A percentile compares a stretch with the other conserved stretches of the same genome.
Evolutionary conservation across 345 rosid species (phyloP).

Genomic region (Syzygium aromaticum): DNA sequence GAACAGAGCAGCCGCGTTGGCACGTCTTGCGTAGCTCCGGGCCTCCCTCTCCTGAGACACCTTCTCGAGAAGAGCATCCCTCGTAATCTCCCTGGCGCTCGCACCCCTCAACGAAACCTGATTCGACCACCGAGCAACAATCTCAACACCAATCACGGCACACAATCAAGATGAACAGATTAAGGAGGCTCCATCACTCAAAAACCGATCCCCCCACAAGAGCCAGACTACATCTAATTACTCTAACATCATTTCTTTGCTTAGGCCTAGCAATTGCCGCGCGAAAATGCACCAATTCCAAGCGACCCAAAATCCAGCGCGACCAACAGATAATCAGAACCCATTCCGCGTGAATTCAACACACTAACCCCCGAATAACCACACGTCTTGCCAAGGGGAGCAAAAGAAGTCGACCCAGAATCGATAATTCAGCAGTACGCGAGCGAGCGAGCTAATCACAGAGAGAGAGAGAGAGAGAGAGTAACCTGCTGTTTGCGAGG

Average conservation of each 20-base stretch:
- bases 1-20: slow-evolving; percentile 52
- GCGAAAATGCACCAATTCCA: neutral
- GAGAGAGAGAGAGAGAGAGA: neutral
- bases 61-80: slow-evolving; percentile 86
- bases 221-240: neutral
- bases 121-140: neutral
- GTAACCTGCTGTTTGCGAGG: slow-evolving; percentile 64
- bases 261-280: neutral
- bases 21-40: slow-evolving; percentile 67
- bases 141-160: neutral
- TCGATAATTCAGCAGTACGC: neutral
- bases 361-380: neutral
- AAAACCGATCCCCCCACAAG: neutral
- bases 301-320: neutral
- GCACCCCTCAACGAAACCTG: slow-evolving; percentile 96
- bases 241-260: neutral
- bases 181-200: neutral
- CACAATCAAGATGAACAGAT: neutral
- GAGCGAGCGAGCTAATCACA: neutral
- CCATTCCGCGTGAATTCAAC: neutral
- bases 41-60: slow-evolving; percentile 79
- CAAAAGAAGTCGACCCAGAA: neutral
- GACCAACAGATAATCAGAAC: neutral
- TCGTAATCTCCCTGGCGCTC: slow-evolving; percentile 75
- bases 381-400: neutral